These are phyloP conservation scores for Collybiopsis confluens DNA, from an alignment of 768 basidiomycete species.

Conservation along the genomic window DNA sequence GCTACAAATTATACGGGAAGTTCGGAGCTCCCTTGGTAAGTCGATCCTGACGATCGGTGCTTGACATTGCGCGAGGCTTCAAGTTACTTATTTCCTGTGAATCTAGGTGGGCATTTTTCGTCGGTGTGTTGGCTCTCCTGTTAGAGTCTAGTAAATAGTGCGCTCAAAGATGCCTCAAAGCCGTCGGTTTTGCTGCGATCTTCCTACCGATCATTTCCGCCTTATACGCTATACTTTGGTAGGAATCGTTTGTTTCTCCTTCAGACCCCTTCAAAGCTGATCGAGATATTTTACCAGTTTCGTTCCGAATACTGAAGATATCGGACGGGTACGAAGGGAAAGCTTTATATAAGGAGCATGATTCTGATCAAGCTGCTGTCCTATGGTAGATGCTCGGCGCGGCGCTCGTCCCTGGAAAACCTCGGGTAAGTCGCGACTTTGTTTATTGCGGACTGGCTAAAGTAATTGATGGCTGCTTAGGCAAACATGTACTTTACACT, in stretches of 20 bases:
- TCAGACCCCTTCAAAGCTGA: background rate
- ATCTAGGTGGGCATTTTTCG: conserved; percentile 16
- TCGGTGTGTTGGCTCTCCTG: background rate
- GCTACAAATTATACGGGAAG: conserved; percentile 6
- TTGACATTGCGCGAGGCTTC: too few species aligned
- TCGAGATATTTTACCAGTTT: background rate
- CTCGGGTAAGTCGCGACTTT: conserved; percentile 1
- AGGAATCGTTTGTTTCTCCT: background rate
- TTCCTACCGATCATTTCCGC: conserved; percentile 12
- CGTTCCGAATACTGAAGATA: conserved; percentile 12
- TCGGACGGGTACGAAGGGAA: conserved; percentile 9
- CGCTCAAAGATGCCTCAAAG: too few species aligned
- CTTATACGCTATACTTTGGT: conserved; percentile 13
- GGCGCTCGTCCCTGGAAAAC: conserved; percentile 5
- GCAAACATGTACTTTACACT: conserved; percentile 10
- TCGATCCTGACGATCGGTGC: too few species aligned
- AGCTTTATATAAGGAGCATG: too few species aligned
- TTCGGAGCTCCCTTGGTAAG: conserved; percentile 9
- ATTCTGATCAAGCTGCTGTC: too few species aligned
- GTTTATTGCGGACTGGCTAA: background rate
- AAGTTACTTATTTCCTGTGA: too few species aligned
- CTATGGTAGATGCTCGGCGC: conserved; percentile 14
- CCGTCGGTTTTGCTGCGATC: conserved; percentile 13
- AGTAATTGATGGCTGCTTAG: background rate
- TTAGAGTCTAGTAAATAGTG: too few species aligned